Conservation (phyloP, 345 rosid species). For the Populus tremula region DNA sequence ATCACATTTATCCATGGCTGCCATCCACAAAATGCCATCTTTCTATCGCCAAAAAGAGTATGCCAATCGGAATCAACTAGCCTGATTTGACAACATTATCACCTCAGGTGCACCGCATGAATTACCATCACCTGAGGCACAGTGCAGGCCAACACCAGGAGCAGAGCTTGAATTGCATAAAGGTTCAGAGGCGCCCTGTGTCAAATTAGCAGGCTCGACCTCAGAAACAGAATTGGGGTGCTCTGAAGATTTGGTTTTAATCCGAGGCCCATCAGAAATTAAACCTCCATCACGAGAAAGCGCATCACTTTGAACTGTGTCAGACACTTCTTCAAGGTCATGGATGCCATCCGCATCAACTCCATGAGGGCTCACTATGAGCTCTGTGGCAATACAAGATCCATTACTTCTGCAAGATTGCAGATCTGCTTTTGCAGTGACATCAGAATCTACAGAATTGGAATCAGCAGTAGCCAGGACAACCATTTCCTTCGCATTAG, state of each 20-base stretch:
- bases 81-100: slow-evolving; percentile 27
- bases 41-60: background rate
- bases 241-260: slow-evolving; percentile 2
- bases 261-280: background rate
- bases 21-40: background rate
- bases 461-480: background rate
- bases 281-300: slow-evolving; percentile 7
- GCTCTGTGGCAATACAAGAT: background rate
- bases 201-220: background rate
- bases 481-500: background rate
- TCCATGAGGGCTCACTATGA: background rate
- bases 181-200: slow-evolving; percentile 15
- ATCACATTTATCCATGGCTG: background rate
- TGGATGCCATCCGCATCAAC: background rate
- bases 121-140: slow-evolving; percentile 27
- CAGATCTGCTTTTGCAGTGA: background rate
- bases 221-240: slow-evolving; percentile 6
- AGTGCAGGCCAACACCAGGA: slow-evolving; percentile 19
- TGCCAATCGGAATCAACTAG: slow-evolving; percentile 18
- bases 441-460: background rate
- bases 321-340: background rate
- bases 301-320: background rate
- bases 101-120: slow-evolving; percentile 26
- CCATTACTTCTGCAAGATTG: background rate
- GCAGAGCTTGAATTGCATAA: slow-evolving; percentile 12